phyloP scores from a whole-genome alignment of 768 basidiomycete species.

The Russula griseocarnosa region DNA sequence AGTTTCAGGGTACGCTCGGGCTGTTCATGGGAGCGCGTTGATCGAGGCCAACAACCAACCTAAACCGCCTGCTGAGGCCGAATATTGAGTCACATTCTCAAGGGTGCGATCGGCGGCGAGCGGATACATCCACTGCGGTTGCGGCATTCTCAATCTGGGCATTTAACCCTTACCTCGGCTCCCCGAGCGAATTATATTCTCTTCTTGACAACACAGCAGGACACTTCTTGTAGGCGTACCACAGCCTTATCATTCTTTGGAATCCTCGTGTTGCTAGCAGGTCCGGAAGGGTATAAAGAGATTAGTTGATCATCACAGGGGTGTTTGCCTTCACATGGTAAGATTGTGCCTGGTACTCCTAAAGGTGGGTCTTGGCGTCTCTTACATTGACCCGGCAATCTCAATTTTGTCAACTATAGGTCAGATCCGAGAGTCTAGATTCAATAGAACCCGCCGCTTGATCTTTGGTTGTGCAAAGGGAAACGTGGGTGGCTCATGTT shows the following conservation, averaged over 20 bases:
- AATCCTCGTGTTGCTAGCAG: neutral
- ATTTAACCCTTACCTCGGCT: constrained; percentile 14
- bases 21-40: neutral
- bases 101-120: constrained; percentile 23
- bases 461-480: neutral
- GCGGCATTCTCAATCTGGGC: constrained; percentile 7
- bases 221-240: neutral
- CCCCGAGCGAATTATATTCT: constrained; percentile 1
- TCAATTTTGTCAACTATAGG: constrained; percentile 11
- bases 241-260: neutral
- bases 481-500: constrained; percentile 37
- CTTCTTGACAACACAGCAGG: neutral
- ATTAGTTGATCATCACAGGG: constrained; percentile 10
- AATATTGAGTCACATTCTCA: constrained; percentile 22
- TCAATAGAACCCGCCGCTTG: constrained; percentile 16
- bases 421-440: constrained; percentile 28
- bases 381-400: constrained; percentile 12
- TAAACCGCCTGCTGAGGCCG: constrained; percentile 17
- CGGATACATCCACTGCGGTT: constrained; percentile 11
- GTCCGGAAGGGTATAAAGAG: neutral
- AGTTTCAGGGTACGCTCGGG: constrained; percentile 15
- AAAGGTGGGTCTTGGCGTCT: constrained; percentile 19
- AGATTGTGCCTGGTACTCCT: constrained; percentile 25
- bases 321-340: constrained; percentile 1
- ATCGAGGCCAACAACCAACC: constrained; percentile 19